Percentiles rank a stretch among this genome's conserved stretches.
These are phyloP conservation scores for Prunus persica DNA, from an alignment of 306 rosid species.

Conservation along the genomic window Prunus_persica_NCBIv2 NC_034014.1:27942501-27943000, in stretches of 20 bases:
- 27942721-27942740: slow-evolving; percentile 56
- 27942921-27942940: not conserved
- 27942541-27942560: too few species aligned
- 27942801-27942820: slow-evolving; percentile 43
- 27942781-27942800: slow-evolving; percentile 64
- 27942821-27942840: slow-evolving; percentile 32
- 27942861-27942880: slow-evolving; percentile 23
- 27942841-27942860: slow-evolving; percentile 21
- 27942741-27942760: not conserved
- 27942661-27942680: slow-evolving; percentile 55
- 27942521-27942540: not conserved
- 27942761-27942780: not conserved
- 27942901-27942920: slow-evolving; percentile 36
- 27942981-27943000: not conserved
- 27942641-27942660: slow-evolving; percentile 36
- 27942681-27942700: slow-evolving; percentile 52
- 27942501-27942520: not conserved
- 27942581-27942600: not conserved
- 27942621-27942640: slow-evolving; percentile 26
- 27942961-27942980: not conserved
- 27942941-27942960: too few species aligned
- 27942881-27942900: slow-evolving; percentile 64
- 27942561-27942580: too few species aligned
- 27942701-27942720: slow-evolving; percentile 70
- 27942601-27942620: slow-evolving; percentile 23